Conservation (phyloP, 495 filamentous ascomycete genomes). For the Cladorrhinum samala region DNA sequence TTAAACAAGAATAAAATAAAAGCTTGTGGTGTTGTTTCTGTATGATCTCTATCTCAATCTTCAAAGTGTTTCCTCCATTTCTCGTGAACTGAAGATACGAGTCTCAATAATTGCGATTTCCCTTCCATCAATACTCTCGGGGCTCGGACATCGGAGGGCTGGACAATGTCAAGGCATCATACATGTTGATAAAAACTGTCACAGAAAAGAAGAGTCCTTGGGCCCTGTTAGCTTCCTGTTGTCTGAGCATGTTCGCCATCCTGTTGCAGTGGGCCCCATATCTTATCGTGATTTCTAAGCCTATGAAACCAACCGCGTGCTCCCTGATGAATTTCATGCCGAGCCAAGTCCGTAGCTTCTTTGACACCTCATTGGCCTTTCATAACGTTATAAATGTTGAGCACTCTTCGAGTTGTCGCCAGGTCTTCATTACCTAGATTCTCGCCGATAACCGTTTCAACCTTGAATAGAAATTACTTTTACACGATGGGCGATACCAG, state of each 20-base stretch:
- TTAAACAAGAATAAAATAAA: no score
- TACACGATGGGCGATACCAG: slow-evolving; percentile 1
- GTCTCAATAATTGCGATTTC: no score
- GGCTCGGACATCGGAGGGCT: no score
- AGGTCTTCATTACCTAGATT: background rate
- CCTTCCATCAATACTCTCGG: no score
- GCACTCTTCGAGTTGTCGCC: background rate
- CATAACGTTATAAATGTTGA: background rate
- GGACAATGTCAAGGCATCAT: no score
- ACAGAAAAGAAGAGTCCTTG: no score
- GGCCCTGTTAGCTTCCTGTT: no score
- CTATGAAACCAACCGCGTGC: background rate
- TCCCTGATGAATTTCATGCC: slow-evolving; percentile 1
- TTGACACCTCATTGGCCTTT: background rate
- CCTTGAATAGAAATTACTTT: background rate
- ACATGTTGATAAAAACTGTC: no score
- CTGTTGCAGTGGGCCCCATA: background rate
- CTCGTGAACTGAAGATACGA: no score
- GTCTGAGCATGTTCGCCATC: background rate
- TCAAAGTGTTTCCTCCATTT: no score
- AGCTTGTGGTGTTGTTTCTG: no score
- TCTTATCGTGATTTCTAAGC: slow-evolving; percentile 8
- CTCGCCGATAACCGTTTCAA: background rate
- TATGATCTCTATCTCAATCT: no score
- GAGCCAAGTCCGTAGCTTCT: background rate